Evolutionary conservation across 352 stramenopile genomes (phyloP).

Genomic region (Aphanomyces astaci): DNA sequence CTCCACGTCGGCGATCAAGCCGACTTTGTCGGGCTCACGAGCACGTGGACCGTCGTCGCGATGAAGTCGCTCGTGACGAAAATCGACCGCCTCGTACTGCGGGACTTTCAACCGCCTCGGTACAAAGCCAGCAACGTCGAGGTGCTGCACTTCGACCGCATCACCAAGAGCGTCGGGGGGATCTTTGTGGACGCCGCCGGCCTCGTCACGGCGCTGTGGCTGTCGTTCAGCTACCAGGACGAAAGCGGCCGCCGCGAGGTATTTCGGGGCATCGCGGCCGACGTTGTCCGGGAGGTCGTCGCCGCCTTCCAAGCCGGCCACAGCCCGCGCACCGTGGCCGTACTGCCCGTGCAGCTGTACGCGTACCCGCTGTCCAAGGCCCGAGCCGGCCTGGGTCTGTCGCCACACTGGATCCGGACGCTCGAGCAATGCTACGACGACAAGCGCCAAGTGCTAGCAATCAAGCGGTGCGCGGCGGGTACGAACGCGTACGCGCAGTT

Average conservation of each 20-base stretch:
- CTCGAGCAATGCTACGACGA: slow-evolving; percentile 68
- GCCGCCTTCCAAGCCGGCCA: slow-evolving; percentile 36
- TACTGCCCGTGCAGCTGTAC: slow-evolving; percentile 66
- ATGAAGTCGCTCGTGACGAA: slow-evolving; percentile 83
- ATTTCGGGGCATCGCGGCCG: slow-evolving; percentile 65
- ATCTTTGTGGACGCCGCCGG: slow-evolving; percentile 75
- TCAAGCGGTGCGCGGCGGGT: slow-evolving; percentile 68
- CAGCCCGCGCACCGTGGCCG: slow-evolving; percentile 47
- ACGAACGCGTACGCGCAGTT: slow-evolving; percentile 59
- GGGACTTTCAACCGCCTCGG: slow-evolving; percentile 75
- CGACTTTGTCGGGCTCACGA: slow-evolving; percentile 79
- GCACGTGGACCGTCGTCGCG: slow-evolving; percentile 80
- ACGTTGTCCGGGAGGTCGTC: slow-evolving; percentile 62
- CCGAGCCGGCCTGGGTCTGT: slow-evolving; percentile 67
- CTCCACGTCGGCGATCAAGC: slow-evolving; percentile 65
- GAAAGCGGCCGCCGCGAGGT: slow-evolving; percentile 67
- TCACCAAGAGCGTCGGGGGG: slow-evolving; percentile 78
- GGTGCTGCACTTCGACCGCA: slow-evolving; percentile 82
- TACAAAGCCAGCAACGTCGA: slow-evolving; percentile 82
- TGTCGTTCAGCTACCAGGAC: slow-evolving; percentile 84
- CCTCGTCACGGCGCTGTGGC: slow-evolving; percentile 67
- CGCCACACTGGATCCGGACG: slow-evolving; percentile 77
- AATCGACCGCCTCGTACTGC: slow-evolving; percentile 68
- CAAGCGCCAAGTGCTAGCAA: slow-evolving; percentile 80
- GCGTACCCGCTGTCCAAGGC: slow-evolving; percentile 84